Base-by-base conservation (phyloP, 148 eudicot genomes). In the Pouteria glomerata region DNA sequence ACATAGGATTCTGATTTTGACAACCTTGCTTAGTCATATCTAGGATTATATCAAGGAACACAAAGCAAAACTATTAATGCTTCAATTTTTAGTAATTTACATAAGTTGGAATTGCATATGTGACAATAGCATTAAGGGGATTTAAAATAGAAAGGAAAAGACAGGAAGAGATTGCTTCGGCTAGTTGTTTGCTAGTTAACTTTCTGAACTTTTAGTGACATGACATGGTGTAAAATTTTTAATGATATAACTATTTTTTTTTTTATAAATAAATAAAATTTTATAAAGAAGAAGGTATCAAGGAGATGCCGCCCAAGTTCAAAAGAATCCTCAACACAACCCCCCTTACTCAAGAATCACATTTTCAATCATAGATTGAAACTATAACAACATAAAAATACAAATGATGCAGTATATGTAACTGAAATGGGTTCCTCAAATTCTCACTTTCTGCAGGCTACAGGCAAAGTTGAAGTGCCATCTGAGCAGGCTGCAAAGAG, bases 391-490 rank as follows among this genome's bases (percentile, higher is more conserved):
- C 13, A 23, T 27, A 42, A 64, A 24, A 63, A 6, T 10, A 35
- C 27, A 57, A n/a, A n/a, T n/a, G n/a, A n/a, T n/a, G n/a, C 51
- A 3, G 12, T 16, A 24, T 64, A 3, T 45, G 57, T 35, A 23
- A 44, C 21, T 57, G 14, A n/a, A n/a, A n/a, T 3, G 31, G 45
- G 33, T 4, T 47, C n/a, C 35, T 66, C 45, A 59, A 73, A 8
- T n/a, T 69, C 41, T 76, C 57, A 13, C 57, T 57, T 29, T 76
- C 59, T 86, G 78, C 90, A 94, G 98, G 80, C 96, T 72, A 56
- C 88, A 64, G 85, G 89, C 71, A 88, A 86, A 76, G 80, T 71
- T 76, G 91, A 91, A 42, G 73, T 84, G 57, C 72, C 73, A 37
- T 71, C 85, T 55, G 91, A 80, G 47, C 88, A 69, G 73, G 63